These are phyloP conservation scores for Coniochaeta sp. DNA, from an alignment of 2,329 filamentous ascomycete species.

Conservation along the genomic window DNA sequence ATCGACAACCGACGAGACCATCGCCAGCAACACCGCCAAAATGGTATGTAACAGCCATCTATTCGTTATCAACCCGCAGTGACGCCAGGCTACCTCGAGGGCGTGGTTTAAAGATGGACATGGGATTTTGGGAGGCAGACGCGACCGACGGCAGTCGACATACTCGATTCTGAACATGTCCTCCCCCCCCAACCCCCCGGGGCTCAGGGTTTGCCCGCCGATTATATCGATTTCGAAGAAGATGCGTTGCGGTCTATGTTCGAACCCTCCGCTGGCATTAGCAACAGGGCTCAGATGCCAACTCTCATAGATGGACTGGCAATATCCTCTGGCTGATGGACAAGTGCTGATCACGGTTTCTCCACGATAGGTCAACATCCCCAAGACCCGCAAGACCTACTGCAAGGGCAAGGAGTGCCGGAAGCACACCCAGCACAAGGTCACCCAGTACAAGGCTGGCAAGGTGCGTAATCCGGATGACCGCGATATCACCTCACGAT, in stretches of 20 bases:
- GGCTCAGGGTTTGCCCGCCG: not conserved
- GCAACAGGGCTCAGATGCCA: not conserved
- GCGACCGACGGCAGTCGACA: not conserved
- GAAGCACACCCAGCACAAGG: constrained; percentile 72
- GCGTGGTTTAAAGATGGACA: not conserved
- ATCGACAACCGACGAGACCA: constrained; percentile 3
- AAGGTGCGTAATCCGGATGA: constrained; percentile 22
- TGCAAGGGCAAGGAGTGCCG: constrained; percentile 81
- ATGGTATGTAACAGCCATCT: not conserved
- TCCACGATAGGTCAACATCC: constrained; percentile 77
- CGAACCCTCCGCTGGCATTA: not conserved
- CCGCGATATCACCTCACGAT: not conserved
- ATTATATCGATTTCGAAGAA: not conserved
- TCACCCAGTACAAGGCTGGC: constrained; percentile 78
- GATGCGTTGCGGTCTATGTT: not conserved
- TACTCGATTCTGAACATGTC: not conserved
- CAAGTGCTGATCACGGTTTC: constrained; percentile 20
- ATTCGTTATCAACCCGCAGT: not conserved
- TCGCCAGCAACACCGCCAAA: constrained; percentile 2
- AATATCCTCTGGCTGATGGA: not conserved
- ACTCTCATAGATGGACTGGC: not conserved
- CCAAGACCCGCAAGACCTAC: constrained; percentile 88
- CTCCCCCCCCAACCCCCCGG: no score
- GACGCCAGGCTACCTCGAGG: not conserved
- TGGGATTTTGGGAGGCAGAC: not conserved